Conservation (phyloP, 1,284 basidiomycete genomes). For the Ustilago bromivora region DNA sequence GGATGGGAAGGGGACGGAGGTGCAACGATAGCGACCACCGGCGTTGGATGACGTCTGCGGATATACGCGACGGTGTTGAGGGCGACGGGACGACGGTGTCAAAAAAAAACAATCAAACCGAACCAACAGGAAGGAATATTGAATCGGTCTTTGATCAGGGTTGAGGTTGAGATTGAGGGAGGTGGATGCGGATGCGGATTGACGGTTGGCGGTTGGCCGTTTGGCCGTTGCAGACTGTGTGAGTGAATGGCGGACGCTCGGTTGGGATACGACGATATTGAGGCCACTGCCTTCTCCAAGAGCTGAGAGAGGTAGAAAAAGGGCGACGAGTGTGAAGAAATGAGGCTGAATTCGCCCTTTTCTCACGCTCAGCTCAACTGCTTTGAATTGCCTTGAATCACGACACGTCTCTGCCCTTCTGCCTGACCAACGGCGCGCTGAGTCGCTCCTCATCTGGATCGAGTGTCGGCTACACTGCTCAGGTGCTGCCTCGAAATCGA, state of each 20-base stretch:
- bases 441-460: conserved; percentile 6
- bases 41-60: background rate
- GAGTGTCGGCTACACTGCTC: conserved; percentile 13
- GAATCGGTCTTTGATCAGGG: conserved; percentile 28
- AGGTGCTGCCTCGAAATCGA: conserved; percentile 2
- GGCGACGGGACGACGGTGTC: conserved; percentile 13
- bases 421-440: background rate
- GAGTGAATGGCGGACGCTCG: background rate
- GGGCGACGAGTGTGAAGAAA: background rate
- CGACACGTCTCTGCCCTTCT: conserved; percentile 29
- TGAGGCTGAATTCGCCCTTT: background rate
- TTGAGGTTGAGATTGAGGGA: background rate
- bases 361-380: background rate
- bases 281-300: background rate
- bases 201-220: conserved; percentile 4
- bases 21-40: conserved; percentile 10
- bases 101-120: conserved; percentile 21
- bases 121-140: conserved; percentile 25
- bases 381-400: conserved; percentile 9
- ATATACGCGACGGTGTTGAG: conserved; percentile 9
- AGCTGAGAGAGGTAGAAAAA: background rate
- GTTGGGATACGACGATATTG: conserved; percentile 12
- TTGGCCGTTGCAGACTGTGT: conserved; percentile 5
- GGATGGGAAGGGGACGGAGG: background rate
- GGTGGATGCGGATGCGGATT: conserved; percentile 4